A percentile compares a stretch with the other conserved stretches of the same genome.
Conservation (phyloP, 1,284 basidiomycete genomes). For the Cystobasidium sp. region DNA sequence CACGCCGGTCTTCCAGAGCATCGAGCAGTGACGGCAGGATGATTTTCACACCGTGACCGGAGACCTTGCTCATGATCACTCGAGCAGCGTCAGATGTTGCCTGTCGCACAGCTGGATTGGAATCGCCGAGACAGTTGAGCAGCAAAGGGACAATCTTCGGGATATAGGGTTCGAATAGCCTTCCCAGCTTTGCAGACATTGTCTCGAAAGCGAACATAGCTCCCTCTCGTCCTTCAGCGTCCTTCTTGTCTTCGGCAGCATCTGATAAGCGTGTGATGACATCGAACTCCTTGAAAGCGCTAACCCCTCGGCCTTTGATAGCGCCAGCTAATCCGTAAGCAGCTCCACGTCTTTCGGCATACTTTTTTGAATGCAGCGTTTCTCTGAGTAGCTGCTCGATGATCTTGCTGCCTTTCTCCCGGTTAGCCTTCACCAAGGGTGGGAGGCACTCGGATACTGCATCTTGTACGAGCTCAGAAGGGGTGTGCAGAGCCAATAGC, state of each 20-base stretch:
- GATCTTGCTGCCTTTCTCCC: conserved; percentile 64
- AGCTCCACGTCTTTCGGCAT: conserved; percentile 88
- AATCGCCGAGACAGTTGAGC: conserved; percentile 87
- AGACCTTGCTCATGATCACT: conserved; percentile 82
- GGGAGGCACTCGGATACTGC: conserved; percentile 90
- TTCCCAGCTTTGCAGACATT: conserved; percentile 79
- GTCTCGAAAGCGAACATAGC: conserved; percentile 96
- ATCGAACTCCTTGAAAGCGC: conserved; percentile 80
- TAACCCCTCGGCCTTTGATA: conserved; percentile 85
- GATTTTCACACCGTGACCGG: conserved; percentile 89
- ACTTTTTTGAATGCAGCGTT: conserved; percentile 77
- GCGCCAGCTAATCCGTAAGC: conserved; percentile 95
- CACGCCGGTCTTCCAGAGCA: conserved; percentile 89
- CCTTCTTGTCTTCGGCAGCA: conserved; percentile 87
- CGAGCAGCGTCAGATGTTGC: conserved; percentile 91
- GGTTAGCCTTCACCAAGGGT: conserved; percentile 78
- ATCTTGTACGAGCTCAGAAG: conserved; percentile 93
- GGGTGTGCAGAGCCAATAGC: conserved; percentile 88
- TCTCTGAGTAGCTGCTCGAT: conserved; percentile 78
- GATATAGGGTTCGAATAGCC: conserved; percentile 94
- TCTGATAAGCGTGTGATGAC: conserved; percentile 74
- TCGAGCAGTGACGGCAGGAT: conserved; percentile 88
- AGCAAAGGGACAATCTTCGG: conserved; percentile 83
- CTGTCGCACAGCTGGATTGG: conserved; percentile 85
- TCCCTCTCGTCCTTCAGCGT: conserved; percentile 84